phyloP scores from a whole-genome alignment of 495 filamentous ascomycete species.

The Entonaema liquescens region DNA sequence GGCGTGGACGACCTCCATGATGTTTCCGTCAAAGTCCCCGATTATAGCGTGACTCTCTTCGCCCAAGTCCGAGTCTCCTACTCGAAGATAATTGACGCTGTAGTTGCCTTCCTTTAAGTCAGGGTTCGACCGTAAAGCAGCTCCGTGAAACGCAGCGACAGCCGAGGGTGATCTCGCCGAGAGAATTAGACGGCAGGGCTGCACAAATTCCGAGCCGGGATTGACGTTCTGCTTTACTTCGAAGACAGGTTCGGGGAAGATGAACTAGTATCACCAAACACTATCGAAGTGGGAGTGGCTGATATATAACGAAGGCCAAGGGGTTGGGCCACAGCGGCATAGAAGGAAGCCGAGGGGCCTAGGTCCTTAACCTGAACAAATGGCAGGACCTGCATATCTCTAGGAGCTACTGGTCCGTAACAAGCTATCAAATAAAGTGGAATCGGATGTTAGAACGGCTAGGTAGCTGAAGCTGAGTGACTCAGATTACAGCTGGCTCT shows the following conservation, averaged over 20 bases:
- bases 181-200: slow-evolving; percentile 51
- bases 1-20: slow-evolving; percentile 58
- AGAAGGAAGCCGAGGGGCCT: slow-evolving; percentile 80
- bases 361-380: slow-evolving; percentile 73
- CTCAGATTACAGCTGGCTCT: slow-evolving; percentile 1
- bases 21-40: slow-evolving; percentile 63
- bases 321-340: slow-evolving; percentile 75
- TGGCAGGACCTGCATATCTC: slow-evolving; percentile 50
- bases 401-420: slow-evolving; percentile 24
- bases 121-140: slow-evolving; percentile 53
- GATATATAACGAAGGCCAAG: slow-evolving; percentile 75
- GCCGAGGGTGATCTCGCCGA: slow-evolving; percentile 51
- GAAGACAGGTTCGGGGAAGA: slow-evolving; percentile 49
- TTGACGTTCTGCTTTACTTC: slow-evolving; percentile 48
- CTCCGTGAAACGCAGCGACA: slow-evolving; percentile 55
- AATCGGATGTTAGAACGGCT: slow-evolving; percentile 6
- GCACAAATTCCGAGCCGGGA: slow-evolving; percentile 41
- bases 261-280: slow-evolving; percentile 45
- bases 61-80: slow-evolving; percentile 26
- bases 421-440: slow-evolving; percentile 4
- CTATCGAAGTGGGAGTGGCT: slow-evolving; percentile 42
- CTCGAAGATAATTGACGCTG: slow-evolving; percentile 27
- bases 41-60: slow-evolving; percentile 50
- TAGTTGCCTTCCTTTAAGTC: slow-evolving; percentile 13
- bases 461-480: slow-evolving; percentile 4